A percentile compares a stretch with the other conserved stretches of the same genome.
These are phyloP conservation scores for Purpureocillium takamizusanense DNA, from an alignment of 2,329 filamentous ascomycete species.

Conservation along the genomic window DNA sequence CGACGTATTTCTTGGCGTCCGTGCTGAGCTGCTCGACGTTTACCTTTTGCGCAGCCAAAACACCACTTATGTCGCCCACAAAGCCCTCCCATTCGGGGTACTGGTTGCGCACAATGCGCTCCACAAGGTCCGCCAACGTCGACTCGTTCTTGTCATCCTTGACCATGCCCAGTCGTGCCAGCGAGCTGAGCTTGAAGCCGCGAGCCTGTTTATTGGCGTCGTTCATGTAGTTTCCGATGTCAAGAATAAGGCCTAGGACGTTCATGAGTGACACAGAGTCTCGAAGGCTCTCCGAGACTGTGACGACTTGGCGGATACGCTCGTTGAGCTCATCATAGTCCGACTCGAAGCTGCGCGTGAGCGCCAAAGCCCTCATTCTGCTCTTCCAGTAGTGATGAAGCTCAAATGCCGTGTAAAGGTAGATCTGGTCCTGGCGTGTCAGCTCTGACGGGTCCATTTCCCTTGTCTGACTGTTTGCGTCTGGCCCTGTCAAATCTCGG, in stretches of 20 bases:
- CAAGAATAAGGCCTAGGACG: constrained; percentile 87
- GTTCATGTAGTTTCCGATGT: constrained; percentile 99
- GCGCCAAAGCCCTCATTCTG: constrained; percentile 79
- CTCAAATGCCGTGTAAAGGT: constrained; percentile 85
- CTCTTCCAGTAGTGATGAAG: constrained; percentile 98
- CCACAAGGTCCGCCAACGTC: constrained; percentile 89
- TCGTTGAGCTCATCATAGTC: constrained; percentile 89
- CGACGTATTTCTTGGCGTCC: constrained; percentile 87
- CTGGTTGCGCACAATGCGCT: constrained; percentile 91
- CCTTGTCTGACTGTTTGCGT: constrained; percentile 65
- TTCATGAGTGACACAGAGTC: constrained; percentile 94
- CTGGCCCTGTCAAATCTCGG: constrained; percentile 90
- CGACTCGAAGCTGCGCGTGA: constrained; percentile 73
- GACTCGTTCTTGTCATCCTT: constrained; percentile 99
- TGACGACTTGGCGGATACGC: constrained; percentile 79
- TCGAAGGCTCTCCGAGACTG: constrained; percentile 78
- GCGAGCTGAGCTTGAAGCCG: constrained; percentile 94
- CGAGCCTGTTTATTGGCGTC: constrained; percentile 96
- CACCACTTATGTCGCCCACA: constrained; percentile 71
- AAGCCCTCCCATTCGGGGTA: constrained; percentile 95
- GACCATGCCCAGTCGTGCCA: constrained; percentile 89
- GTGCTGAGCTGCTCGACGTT: constrained; percentile 86
- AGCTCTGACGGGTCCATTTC: constrained; percentile 84
- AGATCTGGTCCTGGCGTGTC: constrained; percentile 92
- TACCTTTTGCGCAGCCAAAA: constrained; percentile 75